Conservation (phyloP, 441 rosid genomes). For the Mallotus repandus region DNA sequence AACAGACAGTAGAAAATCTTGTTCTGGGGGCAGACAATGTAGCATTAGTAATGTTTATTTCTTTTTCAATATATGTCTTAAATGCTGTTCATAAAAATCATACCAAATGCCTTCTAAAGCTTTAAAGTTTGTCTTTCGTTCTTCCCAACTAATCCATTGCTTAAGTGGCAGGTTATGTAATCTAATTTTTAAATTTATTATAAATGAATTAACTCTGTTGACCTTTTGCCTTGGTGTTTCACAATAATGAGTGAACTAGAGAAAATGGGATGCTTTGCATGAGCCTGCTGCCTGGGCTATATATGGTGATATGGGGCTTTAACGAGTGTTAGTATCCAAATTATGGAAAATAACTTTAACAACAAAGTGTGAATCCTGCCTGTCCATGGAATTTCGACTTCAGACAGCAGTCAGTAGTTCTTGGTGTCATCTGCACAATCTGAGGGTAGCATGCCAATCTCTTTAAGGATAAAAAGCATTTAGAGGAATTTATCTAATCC, state of each 20-base stretch:
- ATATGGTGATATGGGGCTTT: background rate
- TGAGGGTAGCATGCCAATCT: too few species aligned
- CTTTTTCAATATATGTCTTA: constrained; percentile 26
- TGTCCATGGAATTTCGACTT: background rate
- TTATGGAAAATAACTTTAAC: background rate
- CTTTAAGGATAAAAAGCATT: too few species aligned
- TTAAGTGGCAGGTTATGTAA: constrained; percentile 15
- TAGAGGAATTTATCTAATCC: too few species aligned
- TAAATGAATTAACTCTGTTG: constrained; percentile 5
- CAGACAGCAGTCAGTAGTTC: too few species aligned
- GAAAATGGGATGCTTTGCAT: background rate
- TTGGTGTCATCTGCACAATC: too few species aligned
- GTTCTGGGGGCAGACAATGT: constrained; percentile 25
- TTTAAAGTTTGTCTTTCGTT: constrained; percentile 20
- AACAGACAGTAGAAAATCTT: constrained; percentile 39
- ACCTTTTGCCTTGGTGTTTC: background rate
- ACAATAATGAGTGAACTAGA: background rate
- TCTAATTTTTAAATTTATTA: constrained; percentile 5
- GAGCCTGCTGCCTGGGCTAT: background rate
- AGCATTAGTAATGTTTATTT: constrained; percentile 26
- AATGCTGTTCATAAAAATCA: constrained; percentile 30
- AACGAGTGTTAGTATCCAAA: background rate
- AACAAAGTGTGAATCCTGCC: background rate
- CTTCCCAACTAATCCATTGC: constrained; percentile 26
- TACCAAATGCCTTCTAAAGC: constrained; percentile 26